Evolutionary conservation across 257 asterid genomes (phyloP), one percentile per base, ranked within the genome.

Genomic region (Scutellaria galericulata): DNA sequence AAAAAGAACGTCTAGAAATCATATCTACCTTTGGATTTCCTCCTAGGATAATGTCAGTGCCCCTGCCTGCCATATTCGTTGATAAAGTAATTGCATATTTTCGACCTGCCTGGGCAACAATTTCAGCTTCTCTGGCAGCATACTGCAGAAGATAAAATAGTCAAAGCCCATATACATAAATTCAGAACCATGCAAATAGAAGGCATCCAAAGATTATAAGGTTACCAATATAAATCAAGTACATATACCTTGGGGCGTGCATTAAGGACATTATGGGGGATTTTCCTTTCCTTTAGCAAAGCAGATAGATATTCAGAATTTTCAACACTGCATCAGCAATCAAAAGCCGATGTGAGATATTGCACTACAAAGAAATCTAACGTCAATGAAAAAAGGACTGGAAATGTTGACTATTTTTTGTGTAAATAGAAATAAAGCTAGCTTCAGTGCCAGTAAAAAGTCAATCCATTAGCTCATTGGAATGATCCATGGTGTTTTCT

Each of bases 41-140:
- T 81, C 99, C 99, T 8, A 95, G 90, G 81, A 95, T 95, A 74
- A 95, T 95, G 81, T 95, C 99, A 79, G 99, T 90, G 56, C 99
- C 98, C 81, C 99, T 82, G 60, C 99, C 99, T 72, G 99, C 99
- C 99, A 94, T 94, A 82, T 94, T 94, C 7, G 99, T 91, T 54
- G 99, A 91, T 81, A 94, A 78, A 78, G 99, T 94, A 78, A 94
- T 94, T 74, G 97, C 99, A 77, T 86, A 69, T 80, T 92, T 91
- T 75, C 98, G 86, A 76, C 99, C 99, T 18, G 99, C 99, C 83
- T 95, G 99, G 61, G 99, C 97, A 40, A 95, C 91, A 81, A 84
- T 88, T 73, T 95, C 97, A 69, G 99, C 99, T 84, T 95, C 99
- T 81, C 96, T 88, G 64, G 97, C 99, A 76, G 98, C 99, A 83